Base-by-base conservation (phyloP, 352 stramenopile genomes). In the Phytopythium litorale region DNA sequence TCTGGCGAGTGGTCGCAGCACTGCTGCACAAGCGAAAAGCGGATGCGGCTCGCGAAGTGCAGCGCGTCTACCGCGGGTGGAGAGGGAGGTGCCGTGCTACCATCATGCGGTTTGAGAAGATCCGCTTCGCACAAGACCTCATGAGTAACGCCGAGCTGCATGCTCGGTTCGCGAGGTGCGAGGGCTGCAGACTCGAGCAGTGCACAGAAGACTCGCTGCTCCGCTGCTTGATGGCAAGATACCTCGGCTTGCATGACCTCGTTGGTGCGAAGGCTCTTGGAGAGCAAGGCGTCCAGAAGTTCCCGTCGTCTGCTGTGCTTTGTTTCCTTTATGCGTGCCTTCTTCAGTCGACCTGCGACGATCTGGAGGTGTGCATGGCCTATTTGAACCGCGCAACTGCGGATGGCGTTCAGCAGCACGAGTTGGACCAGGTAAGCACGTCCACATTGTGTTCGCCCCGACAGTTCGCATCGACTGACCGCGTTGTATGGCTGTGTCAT, bases 221-320 rank as follows among this genome's bases (percentile, higher is more conserved):
- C 60, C 50, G 58, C 23, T 86, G 77, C 45, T 78, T 86, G 30
- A 86, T 86, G 72, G 61, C 67, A 21, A 64, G 75, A 45, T 86
- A 72, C 18, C 63, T 84, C 8, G 77, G 75, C 3, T 64, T 86
- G 37, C 75, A 84, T 30, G 77, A 86, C 43, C 74, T 84, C 32
- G 63, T 55, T 11, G 70, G 77, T 21, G 75, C 77, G 3, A 71
- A 53, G 28, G 49, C 28, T 6, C 66, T 86, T n/a, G 64, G 68
- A 48, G 61, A 77, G 50, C 70, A 86, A 4, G 77, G 70, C 0
- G 52, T 84, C 25, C 50, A 30, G 7, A 60, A 72, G n/a, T 86
- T 79, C 50, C 68, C 75, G 18, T 68, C 28, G 33, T 86, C 77
- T 1, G 60, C 59, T 0, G 70, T 67, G 19, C 79, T 86, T 49